Conservation (phyloP, 352 stramenopile genomes). For the Pythium biforme region DNA sequence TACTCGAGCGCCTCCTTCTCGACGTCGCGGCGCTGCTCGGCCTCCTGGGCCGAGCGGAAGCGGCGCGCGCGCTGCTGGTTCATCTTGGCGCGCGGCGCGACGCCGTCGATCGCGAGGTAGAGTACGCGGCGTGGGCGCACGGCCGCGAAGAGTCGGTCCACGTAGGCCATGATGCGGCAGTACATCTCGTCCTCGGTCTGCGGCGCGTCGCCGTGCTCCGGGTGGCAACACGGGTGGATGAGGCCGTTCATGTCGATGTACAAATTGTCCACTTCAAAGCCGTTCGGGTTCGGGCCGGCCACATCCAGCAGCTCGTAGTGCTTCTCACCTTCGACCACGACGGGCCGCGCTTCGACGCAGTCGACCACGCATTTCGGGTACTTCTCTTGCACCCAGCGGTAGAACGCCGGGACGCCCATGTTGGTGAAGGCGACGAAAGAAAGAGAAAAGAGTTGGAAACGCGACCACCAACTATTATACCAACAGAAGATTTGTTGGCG, state of each 20-base stretch:
- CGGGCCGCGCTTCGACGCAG: slow-evolving; percentile 66
- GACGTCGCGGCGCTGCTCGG: slow-evolving; percentile 90
- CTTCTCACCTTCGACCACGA: slow-evolving; percentile 76
- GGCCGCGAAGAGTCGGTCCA: slow-evolving; percentile 95
- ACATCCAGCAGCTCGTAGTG: slow-evolving; percentile 82
- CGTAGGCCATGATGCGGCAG: slow-evolving; percentile 93
- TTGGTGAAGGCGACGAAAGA: slow-evolving; percentile 24
- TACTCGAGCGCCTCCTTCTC: slow-evolving; percentile 93
- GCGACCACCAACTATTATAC: too few species aligned
- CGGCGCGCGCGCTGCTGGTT: slow-evolving; percentile 98
- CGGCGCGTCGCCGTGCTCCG: slow-evolving; percentile 89
- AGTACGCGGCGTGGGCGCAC: slow-evolving; percentile 95
- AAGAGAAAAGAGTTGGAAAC: too few species aligned
- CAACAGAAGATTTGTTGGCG: too few species aligned
- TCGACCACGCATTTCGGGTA: slow-evolving; percentile 98
- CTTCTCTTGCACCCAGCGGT: slow-evolving; percentile 98
- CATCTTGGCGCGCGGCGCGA: slow-evolving; percentile 99
- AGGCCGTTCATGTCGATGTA: slow-evolving; percentile 99
- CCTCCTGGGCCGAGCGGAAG: slow-evolving; percentile 96
- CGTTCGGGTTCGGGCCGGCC: slow-evolving; percentile 91
- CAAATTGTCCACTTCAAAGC: slow-evolving; percentile 97
- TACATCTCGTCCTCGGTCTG: slow-evolving; percentile 99
- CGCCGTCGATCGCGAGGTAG: slow-evolving; percentile 98
- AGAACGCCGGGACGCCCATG: slow-evolving; percentile 99
- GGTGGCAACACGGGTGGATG: slow-evolving; percentile 99